Evolutionary conservation across 192 early-diverging fungal species (phyloP).

Genomic region (Pilobolus umbonatus): DNA sequence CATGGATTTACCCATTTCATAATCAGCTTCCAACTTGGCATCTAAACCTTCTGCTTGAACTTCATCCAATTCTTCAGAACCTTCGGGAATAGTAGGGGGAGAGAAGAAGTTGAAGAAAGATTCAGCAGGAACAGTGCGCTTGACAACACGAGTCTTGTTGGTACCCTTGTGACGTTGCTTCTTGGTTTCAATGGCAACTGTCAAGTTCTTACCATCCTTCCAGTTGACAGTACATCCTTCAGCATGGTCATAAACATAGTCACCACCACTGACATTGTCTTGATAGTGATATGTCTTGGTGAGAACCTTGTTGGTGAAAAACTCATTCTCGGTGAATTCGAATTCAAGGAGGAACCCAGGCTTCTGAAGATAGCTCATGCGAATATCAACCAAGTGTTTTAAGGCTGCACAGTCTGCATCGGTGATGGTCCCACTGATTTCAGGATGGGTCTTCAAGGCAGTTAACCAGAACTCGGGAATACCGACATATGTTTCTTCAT

Average conservation of each 20-base stretch:
- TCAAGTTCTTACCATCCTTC: constrained; percentile 97
- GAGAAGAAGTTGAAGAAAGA: constrained; percentile 99
- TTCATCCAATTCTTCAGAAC: constrained; percentile 67
- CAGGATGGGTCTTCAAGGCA: constrained; percentile 79
- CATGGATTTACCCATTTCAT: constrained; percentile 70
- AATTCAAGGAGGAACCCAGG: constrained; percentile 96
- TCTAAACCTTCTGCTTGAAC: constrained; percentile 78
- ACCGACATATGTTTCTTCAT: constrained; percentile 52
- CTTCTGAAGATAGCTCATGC: constrained; percentile 76
- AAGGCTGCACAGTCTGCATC: constrained; percentile 87
- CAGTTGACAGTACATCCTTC: constrained; percentile 89
- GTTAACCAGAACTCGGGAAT: constrained; percentile 98
- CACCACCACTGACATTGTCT: constrained; percentile 74
- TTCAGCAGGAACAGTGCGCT: constrained; percentile 92
- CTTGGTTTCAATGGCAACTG: constrained; percentile 91
- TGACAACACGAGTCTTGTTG: constrained; percentile 97
- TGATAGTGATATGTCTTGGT: constrained; percentile 93
- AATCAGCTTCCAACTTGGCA: constrained; percentile 86
- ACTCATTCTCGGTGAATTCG: constrained; percentile 83
- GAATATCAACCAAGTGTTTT: constrained; percentile 87
- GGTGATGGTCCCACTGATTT: constrained; percentile 80
- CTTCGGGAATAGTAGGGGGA: constrained; percentile 73
- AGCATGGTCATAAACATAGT: constrained; percentile 89
- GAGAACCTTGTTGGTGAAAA: constrained; percentile 82
- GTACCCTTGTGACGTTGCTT: constrained; percentile 98